Percentiles rank a stretch among this genome's conserved stretches.
phyloP scores from a whole-genome alignment of 177 flowering plant species.

The Tripterygium wilfordii region DNA sequence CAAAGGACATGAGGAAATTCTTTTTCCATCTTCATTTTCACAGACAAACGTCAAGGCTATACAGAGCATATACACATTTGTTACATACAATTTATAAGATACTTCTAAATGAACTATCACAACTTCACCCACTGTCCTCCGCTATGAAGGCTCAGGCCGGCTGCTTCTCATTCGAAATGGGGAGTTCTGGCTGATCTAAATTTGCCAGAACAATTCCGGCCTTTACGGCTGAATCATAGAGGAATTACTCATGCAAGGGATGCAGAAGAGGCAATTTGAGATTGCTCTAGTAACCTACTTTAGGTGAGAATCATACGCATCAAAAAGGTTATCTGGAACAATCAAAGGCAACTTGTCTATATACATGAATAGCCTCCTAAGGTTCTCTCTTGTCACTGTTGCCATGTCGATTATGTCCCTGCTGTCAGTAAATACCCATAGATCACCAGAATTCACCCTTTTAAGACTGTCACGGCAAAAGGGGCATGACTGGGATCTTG shows the following conservation, averaged over 20 bases:
- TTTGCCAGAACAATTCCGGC: conserved; percentile 8
- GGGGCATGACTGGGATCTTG: conserved; percentile 85
- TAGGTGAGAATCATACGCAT: conserved; percentile 62
- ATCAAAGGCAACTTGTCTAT: conserved; percentile 81
- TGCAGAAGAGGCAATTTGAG: background rate
- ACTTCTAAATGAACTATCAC: conserved; percentile 9
- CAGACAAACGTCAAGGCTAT: no score
- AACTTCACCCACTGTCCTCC: conserved; percentile 29
- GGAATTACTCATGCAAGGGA: conserved; percentile 5
- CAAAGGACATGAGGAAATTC: no score
- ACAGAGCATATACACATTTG: conserved; percentile 45
- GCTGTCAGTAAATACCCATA: conserved; percentile 72
- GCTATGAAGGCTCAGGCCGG: no score
- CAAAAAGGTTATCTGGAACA: conserved; percentile 60
- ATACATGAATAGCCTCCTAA: conserved; percentile 71
- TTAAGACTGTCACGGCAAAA: conserved; percentile 87
- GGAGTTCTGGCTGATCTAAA: conserved; percentile 2
- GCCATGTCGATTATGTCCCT: conserved; percentile 66
- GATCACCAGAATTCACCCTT: conserved; percentile 85
- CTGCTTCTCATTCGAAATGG: no score
- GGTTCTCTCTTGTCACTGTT: conserved; percentile 61
- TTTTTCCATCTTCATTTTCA: no score
- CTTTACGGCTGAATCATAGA: no score
- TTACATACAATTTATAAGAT: conserved; percentile 19
- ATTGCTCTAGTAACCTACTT: conserved; percentile 21